A percentile compares a stretch with the other conserved stretches of the same genome.
Evolutionary conservation across 139 green algal genomes (phyloP).

Genomic region (Micromonas pusilla): DNA sequence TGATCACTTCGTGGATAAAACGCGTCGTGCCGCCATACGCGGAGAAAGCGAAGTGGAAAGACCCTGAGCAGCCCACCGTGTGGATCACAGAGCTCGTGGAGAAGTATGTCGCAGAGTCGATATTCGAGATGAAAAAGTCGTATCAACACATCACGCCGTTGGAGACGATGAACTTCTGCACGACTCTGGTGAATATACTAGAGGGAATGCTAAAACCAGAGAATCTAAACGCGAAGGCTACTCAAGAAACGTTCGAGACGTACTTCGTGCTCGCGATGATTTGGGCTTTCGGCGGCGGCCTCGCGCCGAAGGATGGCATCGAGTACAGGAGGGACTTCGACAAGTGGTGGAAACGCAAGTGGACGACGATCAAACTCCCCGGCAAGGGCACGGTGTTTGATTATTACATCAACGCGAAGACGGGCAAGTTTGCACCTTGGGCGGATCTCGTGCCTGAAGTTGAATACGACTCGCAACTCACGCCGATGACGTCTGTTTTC

Average conservation of each 20-base stretch:
- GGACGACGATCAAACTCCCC: slow-evolving; percentile 71
- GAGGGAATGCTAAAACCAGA: slow-evolving; percentile 69
- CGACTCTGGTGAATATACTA: slow-evolving; percentile 69
- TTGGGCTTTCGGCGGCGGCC: slow-evolving; percentile 72
- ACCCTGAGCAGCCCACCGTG: slow-evolving; percentile 52
- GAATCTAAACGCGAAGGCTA: slow-evolving; percentile 64
- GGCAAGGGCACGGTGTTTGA: slow-evolving; percentile 78
- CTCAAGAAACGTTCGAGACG: slow-evolving; percentile 71
- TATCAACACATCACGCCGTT: slow-evolving; percentile 75
- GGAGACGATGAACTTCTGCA: slow-evolving; percentile 74
- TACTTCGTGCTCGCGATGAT: slow-evolving; percentile 78
- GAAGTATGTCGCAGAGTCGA: slow-evolving; percentile 66
- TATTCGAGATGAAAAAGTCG: slow-evolving; percentile 74
- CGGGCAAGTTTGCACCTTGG: slow-evolving; percentile 75
- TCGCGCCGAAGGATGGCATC: slow-evolving; percentile 82
- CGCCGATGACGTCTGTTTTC: slow-evolving; percentile 67
- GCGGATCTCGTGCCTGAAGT: slow-evolving; percentile 70
- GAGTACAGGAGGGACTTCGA: slow-evolving; percentile 82
- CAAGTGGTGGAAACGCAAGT: slow-evolving; percentile 84
- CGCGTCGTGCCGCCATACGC: slow-evolving; percentile 43
- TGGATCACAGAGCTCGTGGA: slow-evolving; percentile 69
- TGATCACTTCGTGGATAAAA: slow-evolving; percentile 58
- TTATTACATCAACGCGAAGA: slow-evolving; percentile 81
- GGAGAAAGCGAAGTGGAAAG: slow-evolving; percentile 71
- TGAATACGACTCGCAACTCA: slow-evolving; percentile 53